Base-by-base conservation (phyloP, 495 filamentous ascomycete species). In the Neurospora tetrasperma region DNA sequence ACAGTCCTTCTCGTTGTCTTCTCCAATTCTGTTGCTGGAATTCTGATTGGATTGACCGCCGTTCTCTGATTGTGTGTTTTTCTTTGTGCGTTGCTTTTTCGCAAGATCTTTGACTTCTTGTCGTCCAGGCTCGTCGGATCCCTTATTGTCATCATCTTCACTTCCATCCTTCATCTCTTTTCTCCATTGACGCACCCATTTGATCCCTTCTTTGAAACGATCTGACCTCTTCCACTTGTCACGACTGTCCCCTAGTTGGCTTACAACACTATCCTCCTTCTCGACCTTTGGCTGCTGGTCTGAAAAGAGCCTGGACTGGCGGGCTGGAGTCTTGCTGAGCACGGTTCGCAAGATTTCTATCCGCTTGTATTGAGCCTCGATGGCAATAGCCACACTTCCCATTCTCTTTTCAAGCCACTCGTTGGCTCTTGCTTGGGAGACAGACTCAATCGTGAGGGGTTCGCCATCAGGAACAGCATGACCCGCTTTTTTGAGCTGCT, bases 271-370 rank as follows among this genome's bases (percentile, higher is more conserved):
- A 5, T 12, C 44, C n/a, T 12, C 44, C 44, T 5, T 12, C n/a
- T 48, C 20, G 9, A 2, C 44, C 10, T 10, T 10, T 12, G 44
- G 44, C n/a, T 48, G 44, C 4, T 48, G 44, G n/a, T 6, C 4
- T 23, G n/a, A 23, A 0, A 48, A 48, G n/a, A 5, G 1, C 44
- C 44, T 48, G 4, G 0, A 1, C 1, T 48, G 44, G 35, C 76
- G 70, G 11, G 73, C 40, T 3, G 42, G 23, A 8, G 73, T 69
- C 7, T 73, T 42, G 4, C 48, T 69, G 2, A 80, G 62, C 2
- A 75, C 76, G 18, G 75, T 46, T 9, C 76, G 73, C 44, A 78
- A 71, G 35, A 81, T 66, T 1, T 54, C 14, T 4, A 77, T 78
- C 16, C 77, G 73, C 20, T 71, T 74, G 20, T 75, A 73, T n/a